These are phyloP conservation scores for Ceratocystis cacaofunesta DNA, from an alignment of 2,329 filamentous ascomycete species.

Conservation along the genomic window DNA sequence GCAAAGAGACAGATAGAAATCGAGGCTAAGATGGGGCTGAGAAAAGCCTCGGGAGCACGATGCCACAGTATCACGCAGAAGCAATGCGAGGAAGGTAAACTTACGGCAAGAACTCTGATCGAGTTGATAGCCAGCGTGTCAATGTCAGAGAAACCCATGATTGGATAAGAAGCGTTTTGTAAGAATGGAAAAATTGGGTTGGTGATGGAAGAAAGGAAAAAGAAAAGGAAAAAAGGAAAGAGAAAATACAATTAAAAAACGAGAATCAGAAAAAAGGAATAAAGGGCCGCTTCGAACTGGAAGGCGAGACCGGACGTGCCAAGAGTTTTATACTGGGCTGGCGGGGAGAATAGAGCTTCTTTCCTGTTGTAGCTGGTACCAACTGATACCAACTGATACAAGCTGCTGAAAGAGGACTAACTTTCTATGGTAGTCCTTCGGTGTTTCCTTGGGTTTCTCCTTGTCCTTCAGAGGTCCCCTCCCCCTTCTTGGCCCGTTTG, in stretches of 20 bases:
- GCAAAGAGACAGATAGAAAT: too few species aligned
- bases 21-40: conserved; percentile 21
- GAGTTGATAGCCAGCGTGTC: conserved; percentile 95
- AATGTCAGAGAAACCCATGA: conserved; percentile 76
- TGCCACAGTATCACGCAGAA: conserved; percentile 14
- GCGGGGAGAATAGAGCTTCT: conserved; percentile 16
- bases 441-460: background rate
- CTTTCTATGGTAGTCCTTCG: too few species aligned
- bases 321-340: conserved; percentile 16
- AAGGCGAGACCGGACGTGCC: conserved; percentile 16
- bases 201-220: conserved; percentile 18
- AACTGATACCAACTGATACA: background rate
- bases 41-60: conserved; percentile 22
- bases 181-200: conserved; percentile 14
- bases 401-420: background rate
- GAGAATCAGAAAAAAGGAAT: conserved; percentile 21
- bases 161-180: conserved; percentile 23
- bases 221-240: conserved; percentile 12
- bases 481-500: background rate
- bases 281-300: conserved; percentile 17
- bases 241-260: conserved; percentile 20
- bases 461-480: background rate
- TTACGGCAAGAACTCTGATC: conserved; percentile 88
- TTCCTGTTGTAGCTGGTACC: background rate
- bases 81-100: conserved; percentile 29